Evolutionary conservation across 139 green algal genomes (phyloP).

Genomic region (Edaphochlamys debaryana): DNA sequence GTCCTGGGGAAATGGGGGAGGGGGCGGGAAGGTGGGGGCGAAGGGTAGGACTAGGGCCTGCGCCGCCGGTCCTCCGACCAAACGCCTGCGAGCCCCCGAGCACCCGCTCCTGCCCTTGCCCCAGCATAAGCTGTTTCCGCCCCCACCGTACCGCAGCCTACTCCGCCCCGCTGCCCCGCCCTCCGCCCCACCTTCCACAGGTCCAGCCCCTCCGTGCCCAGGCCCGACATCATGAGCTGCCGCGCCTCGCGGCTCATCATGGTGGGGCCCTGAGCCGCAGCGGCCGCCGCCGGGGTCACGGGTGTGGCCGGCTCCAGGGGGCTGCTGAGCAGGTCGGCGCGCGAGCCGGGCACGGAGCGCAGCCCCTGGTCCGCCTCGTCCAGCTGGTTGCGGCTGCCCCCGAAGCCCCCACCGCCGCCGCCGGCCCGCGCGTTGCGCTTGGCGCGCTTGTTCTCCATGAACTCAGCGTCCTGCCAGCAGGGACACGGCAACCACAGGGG

Average conservation of each 20-base stretch:
- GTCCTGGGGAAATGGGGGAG: slow-evolving; percentile 47
- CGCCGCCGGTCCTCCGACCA: too few relatives aligned
- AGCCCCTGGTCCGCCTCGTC: slow-evolving; percentile 21
- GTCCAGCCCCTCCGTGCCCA: slow-evolving; percentile 67
- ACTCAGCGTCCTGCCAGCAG: slow-evolving; percentile 77
- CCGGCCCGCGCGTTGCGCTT: slow-evolving; percentile 50
- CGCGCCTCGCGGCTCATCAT: slow-evolving; percentile 89
- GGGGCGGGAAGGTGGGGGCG: background rate
- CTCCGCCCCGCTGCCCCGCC: too few relatives aligned
- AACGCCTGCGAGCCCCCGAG: too few relatives aligned
- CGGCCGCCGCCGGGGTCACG: background rate
- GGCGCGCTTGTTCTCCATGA: slow-evolving; percentile 74
- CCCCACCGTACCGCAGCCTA: too few relatives aligned
- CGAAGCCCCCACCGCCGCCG: background rate
- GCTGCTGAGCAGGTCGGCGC: slow-evolving; percentile 31
- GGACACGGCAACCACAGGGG: too few relatives aligned
- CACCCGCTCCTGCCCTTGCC: too few relatives aligned
- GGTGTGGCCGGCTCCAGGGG: slow-evolving; percentile 48
- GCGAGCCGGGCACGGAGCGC: background rate
- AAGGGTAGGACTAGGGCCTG: too few relatives aligned
- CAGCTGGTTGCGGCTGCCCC: background rate
- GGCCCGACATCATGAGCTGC: slow-evolving; percentile 76
- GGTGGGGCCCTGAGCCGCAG: slow-evolving; percentile 76
- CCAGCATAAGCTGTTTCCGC: too few relatives aligned
- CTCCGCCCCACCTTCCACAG: slow-evolving; percentile 73